phyloP scores from a whole-genome alignment of 1,284 basidiomycete genomes.

The Bjerkandera adusta region DNA sequence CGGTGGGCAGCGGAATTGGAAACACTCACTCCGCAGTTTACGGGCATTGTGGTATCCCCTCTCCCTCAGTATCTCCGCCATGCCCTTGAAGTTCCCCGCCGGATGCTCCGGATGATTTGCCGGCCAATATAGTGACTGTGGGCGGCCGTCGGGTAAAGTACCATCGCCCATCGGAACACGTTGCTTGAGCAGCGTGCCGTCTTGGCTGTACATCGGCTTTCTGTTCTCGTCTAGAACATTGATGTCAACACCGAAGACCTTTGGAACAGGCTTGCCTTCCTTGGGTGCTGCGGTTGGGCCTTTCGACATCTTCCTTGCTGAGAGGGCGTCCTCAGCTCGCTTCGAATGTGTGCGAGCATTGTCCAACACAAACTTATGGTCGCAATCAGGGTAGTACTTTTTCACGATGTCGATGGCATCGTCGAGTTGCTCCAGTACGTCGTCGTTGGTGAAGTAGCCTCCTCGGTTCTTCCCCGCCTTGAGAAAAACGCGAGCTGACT shows the following conservation, averaged over 20 bases:
- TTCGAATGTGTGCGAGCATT: conserved; percentile 37
- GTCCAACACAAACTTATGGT: conserved; percentile 35
- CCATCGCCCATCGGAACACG: conserved; percentile 30
- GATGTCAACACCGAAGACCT: not conserved
- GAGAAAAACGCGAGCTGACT: conserved; percentile 25
- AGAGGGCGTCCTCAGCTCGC: conserved; percentile 29
- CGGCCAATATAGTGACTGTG: conserved; percentile 35
- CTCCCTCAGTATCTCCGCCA: conserved; percentile 29
- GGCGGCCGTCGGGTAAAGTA: conserved; percentile 25
- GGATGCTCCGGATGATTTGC: conserved; percentile 24
- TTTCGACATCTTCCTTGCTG: conserved; percentile 30
- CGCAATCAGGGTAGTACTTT: conserved; percentile 22
- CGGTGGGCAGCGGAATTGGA: no score
- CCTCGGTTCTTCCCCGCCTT: conserved; percentile 30
- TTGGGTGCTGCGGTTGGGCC: conserved; percentile 1
- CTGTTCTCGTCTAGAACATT: not conserved
- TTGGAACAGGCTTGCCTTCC: no score
- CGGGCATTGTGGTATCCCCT: no score
- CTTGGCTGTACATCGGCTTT: not conserved
- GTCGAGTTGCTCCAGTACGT: conserved; percentile 28
- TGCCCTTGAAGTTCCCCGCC: conserved; percentile 35
- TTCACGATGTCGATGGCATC: conserved; percentile 31
- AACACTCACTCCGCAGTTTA: no score
- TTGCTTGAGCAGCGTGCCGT: conserved; percentile 18
- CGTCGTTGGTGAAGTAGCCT: conserved; percentile 33